Evolutionary conservation across 768 basidiomycete genomes (phyloP).

Genomic region (Lentinula guzmanii): DNA sequence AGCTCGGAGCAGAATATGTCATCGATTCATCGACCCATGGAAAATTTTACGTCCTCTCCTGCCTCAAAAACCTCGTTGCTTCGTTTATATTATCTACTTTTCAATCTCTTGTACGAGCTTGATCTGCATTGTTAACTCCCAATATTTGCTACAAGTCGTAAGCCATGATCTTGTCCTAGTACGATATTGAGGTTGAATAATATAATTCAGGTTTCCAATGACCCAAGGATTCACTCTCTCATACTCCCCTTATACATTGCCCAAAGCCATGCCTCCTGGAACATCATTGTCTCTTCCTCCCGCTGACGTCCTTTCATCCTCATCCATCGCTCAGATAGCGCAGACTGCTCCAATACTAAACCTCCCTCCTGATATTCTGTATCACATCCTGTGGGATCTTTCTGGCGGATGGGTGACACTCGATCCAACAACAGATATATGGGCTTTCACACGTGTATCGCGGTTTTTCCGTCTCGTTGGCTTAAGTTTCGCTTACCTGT

Average conservation of each 20-base stretch:
- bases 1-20: not conserved
- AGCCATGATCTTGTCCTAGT: not conserved
- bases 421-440: conserved; percentile 1
- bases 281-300: not conserved
- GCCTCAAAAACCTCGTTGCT: not conserved
- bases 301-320: not conserved
- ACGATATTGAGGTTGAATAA: no score
- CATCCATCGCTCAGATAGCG: not conserved
- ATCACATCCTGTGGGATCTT: not conserved
- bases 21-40: not conserved
- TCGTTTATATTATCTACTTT: not conserved
- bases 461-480: not conserved
- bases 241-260: not conserved
- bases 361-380: not conserved
- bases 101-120: not conserved
- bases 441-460: conserved; percentile 2
- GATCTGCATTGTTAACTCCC: not conserved
- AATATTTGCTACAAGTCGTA: not conserved
- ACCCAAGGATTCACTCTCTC: not conserved
- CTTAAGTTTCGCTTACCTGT: not conserved
- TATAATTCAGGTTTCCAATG: not conserved
- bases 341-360: not conserved
- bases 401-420: conserved; percentile 1
- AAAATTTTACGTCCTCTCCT: not conserved
- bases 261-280: not conserved